Base-by-base conservation (phyloP, 495 filamentous ascomycete species). In the Hypoxylon subgilvum region DNA sequence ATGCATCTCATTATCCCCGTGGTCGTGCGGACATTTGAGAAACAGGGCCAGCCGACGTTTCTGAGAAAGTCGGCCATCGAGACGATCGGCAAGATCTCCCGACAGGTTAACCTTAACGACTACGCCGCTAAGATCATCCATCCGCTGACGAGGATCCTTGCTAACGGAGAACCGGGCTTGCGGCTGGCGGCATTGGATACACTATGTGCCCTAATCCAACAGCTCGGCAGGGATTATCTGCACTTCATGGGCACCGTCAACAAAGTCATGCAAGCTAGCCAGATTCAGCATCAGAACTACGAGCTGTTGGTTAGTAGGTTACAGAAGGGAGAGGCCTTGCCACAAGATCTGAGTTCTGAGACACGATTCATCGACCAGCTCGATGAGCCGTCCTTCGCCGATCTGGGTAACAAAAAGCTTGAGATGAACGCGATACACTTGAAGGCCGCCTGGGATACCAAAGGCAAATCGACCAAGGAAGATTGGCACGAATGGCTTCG, bases 401-500 rank as follows among this genome's bases (percentile, higher is more conserved):
- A 97, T 61, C 89, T 93, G 48, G 85, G 85, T 6, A 89, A 87
- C 44, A 97, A 96, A 80, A 96, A 97, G 74, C 80, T 96, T 42
- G 90, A 92, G 28, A 89, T 96, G 49, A 99, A 97, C 62, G 92
- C 96, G 46, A 90, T 97, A 65, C 94, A 99, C 77, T 80, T 99
- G 7, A 96, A 96, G 70, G 90, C 90, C 56, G 94, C 95, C 1
- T 99, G 95, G 94, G 95, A 97, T 62, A 91, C 95, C 2, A 90
- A 85, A 28, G 89, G 94, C 48, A 94, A 96, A 69, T 96, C 94
- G 13, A 99, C 94, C 1, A 86, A 89, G 41, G 94, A 99, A 69
- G 94, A 99, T 72, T 99, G 94, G 94, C 89, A 95, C 57, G 94
- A 99, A 72, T 99, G 94, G 94, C 96, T 97, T 71, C 83, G 95